These are phyloP conservation scores for Chaetoceros tenuissimus DNA, from an alignment of 108 stramenopile genomes.

Conservation along the genomic window DNA sequence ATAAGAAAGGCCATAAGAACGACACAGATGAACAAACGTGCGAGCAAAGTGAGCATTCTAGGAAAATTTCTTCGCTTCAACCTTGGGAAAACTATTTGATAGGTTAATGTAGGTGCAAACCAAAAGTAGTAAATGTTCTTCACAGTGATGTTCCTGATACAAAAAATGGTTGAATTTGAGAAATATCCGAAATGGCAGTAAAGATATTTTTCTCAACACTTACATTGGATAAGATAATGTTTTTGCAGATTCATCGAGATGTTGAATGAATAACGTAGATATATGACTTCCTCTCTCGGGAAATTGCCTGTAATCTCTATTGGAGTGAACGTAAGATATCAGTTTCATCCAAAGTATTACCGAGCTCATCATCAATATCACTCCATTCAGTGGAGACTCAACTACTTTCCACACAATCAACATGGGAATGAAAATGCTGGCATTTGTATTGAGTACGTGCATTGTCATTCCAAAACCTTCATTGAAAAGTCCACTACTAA, in stretches of 20 bases:
- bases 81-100: conserved; percentile 77
- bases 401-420: conserved; percentile 62
- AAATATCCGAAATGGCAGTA: neutral
- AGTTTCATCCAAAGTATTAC: conserved; percentile 77
- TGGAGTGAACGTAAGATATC: conserved; percentile 65
- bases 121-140: conserved; percentile 78
- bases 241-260: neutral
- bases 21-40: conserved; percentile 40
- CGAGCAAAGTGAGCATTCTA: conserved; percentile 35
- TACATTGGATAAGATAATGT: neutral
- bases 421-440: conserved; percentile 29
- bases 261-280: neutral
- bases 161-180: no score
- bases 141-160: conserved; percentile 46
- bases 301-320: conserved; percentile 53
- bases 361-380: conserved; percentile 42
- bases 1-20: conserved; percentile 48
- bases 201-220: neutral
- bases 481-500: conserved; percentile 23
- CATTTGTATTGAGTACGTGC: conserved; percentile 56
- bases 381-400: conserved; percentile 47
- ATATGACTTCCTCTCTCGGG: conserved; percentile 2
- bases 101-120: conserved; percentile 81
- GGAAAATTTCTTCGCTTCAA: conserved; percentile 32
- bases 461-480: conserved; percentile 46